Percentiles rank a stretch among this genome's conserved stretches.
These are phyloP conservation scores for Lasiodiplodia sp. DNA, from an alignment of 2,329 filamentous ascomycete species.

Conservation along the genomic window DNA sequence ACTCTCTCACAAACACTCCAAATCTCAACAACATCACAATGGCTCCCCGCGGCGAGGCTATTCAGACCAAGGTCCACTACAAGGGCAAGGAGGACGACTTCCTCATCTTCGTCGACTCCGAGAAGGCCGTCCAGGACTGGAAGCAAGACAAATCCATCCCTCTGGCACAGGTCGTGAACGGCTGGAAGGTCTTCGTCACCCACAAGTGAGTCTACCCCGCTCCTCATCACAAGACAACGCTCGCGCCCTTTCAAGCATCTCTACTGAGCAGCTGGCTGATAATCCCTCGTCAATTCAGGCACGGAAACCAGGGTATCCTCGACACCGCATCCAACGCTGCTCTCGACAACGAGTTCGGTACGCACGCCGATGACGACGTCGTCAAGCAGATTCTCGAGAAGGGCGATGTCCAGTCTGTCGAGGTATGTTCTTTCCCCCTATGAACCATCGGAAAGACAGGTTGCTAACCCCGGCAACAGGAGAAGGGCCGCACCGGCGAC, in stretches of 20 bases:
- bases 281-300: constrained; percentile 59
- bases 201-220: constrained; percentile 72
- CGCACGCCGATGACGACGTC: constrained; percentile 77
- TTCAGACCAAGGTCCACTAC: constrained; percentile 82
- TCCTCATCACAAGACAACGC: constrained; percentile 1
- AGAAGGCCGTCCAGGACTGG: constrained; percentile 78
- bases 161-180: constrained; percentile 82
- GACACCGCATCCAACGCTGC: constrained; percentile 77
- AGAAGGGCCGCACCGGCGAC: constrained; percentile 50
- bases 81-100: constrained; percentile 77
- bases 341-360: constrained; percentile 89
- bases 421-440: constrained; percentile 52
- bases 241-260: background rate
- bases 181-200: constrained; percentile 89
- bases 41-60: constrained; percentile 58
- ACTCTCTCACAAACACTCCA: background rate
- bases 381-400: constrained; percentile 82
- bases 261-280: background rate
- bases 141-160: constrained; percentile 79
- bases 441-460: constrained; percentile 28
- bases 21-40: constrained; percentile 37
- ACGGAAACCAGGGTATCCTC: constrained; percentile 81
- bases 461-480: constrained; percentile 37
- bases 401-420: constrained; percentile 70
- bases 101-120: constrained; percentile 69